Evolutionary conservation across 495 filamentous ascomycete species (phyloP).

Genomic region (Aspergillus sclerotiicarbonarius): DNA sequence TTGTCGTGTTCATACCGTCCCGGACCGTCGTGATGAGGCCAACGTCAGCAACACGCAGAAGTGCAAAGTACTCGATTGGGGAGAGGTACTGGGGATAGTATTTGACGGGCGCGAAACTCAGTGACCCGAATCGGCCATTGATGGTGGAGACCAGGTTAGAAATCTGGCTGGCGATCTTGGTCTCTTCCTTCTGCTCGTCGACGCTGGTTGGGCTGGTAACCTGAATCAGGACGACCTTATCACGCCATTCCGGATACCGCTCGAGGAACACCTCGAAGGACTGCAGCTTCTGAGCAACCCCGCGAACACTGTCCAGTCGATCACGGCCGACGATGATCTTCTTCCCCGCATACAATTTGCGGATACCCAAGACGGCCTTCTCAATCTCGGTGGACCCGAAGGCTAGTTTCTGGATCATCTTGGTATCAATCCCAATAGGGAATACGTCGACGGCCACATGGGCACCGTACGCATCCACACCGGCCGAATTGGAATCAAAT

Average conservation of each 20-base stretch:
- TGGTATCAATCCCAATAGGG: slow-evolving; percentile 85
- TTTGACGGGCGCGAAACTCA: slow-evolving; percentile 83
- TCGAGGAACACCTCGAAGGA: slow-evolving; percentile 90
- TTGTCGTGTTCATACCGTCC: slow-evolving; percentile 97
- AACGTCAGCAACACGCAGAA: slow-evolving; percentile 81
- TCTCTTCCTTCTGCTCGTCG: slow-evolving; percentile 68
- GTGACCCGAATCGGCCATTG: slow-evolving; percentile 81
- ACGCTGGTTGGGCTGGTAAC: slow-evolving; percentile 83
- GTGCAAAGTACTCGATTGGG: slow-evolving; percentile 84
- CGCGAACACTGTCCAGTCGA: slow-evolving; percentile 82
- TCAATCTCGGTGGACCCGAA: slow-evolving; percentile 66
- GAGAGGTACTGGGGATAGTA: slow-evolving; percentile 90
- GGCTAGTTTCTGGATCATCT: slow-evolving; percentile 65
- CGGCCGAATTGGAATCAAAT: slow-evolving; percentile 74
- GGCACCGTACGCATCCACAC: slow-evolving; percentile 83
- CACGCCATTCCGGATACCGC: slow-evolving; percentile 80
- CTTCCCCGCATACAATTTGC: slow-evolving; percentile 71
- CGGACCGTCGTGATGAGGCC: slow-evolving; percentile 89
- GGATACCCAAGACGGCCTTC: slow-evolving; percentile 63
- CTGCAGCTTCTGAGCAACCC: slow-evolving; percentile 88
- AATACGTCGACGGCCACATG: slow-evolving; percentile 88
- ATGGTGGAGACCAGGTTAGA: slow-evolving; percentile 85
- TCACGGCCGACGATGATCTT: slow-evolving; percentile 96
- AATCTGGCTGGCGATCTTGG: slow-evolving; percentile 77
- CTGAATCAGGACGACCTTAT: slow-evolving; percentile 91